Conservation (phyloP, 257 asterid genomes). For the Paulownia fortunei region DNA sequence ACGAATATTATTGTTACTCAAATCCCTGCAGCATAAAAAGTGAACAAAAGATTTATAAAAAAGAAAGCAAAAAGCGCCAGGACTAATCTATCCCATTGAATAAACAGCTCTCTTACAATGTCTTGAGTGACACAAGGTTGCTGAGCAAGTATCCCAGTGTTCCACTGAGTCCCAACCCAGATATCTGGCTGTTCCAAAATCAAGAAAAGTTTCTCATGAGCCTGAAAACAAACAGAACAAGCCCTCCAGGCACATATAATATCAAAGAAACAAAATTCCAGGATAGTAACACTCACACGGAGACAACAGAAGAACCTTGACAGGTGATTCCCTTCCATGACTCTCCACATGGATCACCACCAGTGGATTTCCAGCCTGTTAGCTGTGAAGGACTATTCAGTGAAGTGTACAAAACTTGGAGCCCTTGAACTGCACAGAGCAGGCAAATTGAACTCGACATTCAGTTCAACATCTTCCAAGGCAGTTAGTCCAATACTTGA, state of each 20-base stretch:
- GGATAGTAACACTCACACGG: conserved; percentile 67
- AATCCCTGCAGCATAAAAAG: conserved; percentile 65
- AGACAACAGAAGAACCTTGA: conserved; percentile 76
- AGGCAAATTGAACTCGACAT: conserved; percentile 20
- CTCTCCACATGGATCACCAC: conserved; percentile 97
- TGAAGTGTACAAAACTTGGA: conserved; percentile 80
- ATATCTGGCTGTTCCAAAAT: conserved; percentile 63
- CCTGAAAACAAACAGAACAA: conserved; percentile 11
- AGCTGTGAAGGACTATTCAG: conserved; percentile 80
- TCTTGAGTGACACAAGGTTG: conserved; percentile 71
- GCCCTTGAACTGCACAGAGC: conserved; percentile 78
- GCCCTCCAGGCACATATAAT: conserved; percentile 13
- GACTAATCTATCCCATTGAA: neutral
- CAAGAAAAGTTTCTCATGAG: conserved; percentile 31
- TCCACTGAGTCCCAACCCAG: conserved; percentile 86
- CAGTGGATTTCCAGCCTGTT: conserved; percentile 81
- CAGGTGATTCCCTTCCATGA: conserved; percentile 90
- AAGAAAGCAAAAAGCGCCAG: neutral
- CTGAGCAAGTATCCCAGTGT: conserved; percentile 86
- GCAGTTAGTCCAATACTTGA: conserved; percentile 13
- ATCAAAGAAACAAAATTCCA: conserved; percentile 1
- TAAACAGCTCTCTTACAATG: conserved; percentile 61
- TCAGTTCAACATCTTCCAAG: conserved; percentile 31
- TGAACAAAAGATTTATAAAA: neutral
- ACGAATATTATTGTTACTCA: conserved; percentile 83